These are phyloP conservation scores for Aspergillus fumigatiaffinis DNA, from an alignment of 2,329 filamentous ascomycete species.

Conservation along the genomic window DNA sequence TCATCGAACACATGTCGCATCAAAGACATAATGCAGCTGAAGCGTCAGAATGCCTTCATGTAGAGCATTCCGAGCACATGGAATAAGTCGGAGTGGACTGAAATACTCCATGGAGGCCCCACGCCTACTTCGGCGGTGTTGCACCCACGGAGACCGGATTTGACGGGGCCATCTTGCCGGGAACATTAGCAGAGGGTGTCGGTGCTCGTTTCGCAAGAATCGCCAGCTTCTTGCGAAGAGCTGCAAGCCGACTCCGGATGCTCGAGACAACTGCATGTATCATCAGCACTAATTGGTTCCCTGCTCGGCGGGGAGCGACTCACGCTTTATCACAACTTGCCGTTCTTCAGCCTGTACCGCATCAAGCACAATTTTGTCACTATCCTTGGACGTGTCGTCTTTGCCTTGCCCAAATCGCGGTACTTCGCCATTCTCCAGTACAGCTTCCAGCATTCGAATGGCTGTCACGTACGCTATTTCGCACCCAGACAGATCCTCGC, in stretches of 20 bases:
- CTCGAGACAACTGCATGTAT: constrained; percentile 42
- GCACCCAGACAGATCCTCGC: constrained; percentile 80
- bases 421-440: constrained; percentile 76
- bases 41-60: constrained; percentile 1
- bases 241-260: constrained; percentile 45
- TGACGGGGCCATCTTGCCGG: constrained; percentile 26
- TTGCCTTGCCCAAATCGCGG: constrained; percentile 25
- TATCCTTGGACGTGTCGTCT: constrained; percentile 24
- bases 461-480: constrained; percentile 92
- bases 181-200: constrained; percentile 31
- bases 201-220: constrained; percentile 46
- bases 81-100: constrained; percentile 2
- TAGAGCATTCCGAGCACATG: not conserved
- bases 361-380: constrained; percentile 38
- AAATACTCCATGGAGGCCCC: not conserved
- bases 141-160: constrained; percentile 28
- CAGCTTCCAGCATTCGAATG: constrained; percentile 90
- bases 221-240: constrained; percentile 48
- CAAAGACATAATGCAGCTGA: not conserved
- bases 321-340: constrained; percentile 48
- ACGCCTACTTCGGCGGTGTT: constrained; percentile 30
- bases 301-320: constrained; percentile 24
- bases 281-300: constrained; percentile 18
- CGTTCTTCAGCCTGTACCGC: constrained; percentile 46
- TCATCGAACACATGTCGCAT: not conserved